These are phyloP conservation scores for Chlorella ohadii DNA, from an alignment of 139 green algal genomes.

Conservation along the genomic window DNA sequence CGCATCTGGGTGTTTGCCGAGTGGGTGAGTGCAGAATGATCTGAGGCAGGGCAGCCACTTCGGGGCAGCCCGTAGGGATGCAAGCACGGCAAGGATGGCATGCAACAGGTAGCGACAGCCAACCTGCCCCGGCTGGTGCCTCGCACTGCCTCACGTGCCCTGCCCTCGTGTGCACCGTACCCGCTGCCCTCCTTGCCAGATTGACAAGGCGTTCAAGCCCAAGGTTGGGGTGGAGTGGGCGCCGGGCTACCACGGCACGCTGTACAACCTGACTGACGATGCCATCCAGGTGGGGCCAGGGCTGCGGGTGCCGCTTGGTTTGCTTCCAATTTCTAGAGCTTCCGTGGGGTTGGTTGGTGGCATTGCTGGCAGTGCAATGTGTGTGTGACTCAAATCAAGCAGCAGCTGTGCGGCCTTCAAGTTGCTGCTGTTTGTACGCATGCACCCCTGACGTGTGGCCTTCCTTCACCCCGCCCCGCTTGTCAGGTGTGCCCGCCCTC, in stretches of 20 bases:
- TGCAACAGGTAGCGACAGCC: no score
- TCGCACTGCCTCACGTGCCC: no score
- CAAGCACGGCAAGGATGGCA: no score
- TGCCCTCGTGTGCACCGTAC: no score
- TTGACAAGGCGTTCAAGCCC: constrained; percentile 65
- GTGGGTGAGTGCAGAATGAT: constrained; percentile 62
- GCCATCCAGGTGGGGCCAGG: constrained; percentile 54
- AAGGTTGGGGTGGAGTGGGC: constrained; percentile 64
- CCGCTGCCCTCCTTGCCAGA: constrained; percentile 39
- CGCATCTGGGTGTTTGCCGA: constrained; percentile 78
- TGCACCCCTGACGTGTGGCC: no score
- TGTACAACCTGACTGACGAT: constrained; percentile 89
- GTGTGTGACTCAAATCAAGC: no score
- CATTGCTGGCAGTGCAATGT: no score
- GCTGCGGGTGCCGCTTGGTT: neutral
- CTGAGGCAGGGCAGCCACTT: no score
- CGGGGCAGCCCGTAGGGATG: no score
- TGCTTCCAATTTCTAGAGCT: no score
- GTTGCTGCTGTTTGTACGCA: neutral
- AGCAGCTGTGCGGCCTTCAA: neutral
- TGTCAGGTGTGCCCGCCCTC: constrained; percentile 62
- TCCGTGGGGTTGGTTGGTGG: no score
- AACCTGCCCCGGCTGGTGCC: no score
- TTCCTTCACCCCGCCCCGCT: neutral
- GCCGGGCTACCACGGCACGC: constrained; percentile 70